Base-by-base conservation (phyloP, 371 early-diverging fungal genomes). In the Funneliformis caledonium region DNA sequence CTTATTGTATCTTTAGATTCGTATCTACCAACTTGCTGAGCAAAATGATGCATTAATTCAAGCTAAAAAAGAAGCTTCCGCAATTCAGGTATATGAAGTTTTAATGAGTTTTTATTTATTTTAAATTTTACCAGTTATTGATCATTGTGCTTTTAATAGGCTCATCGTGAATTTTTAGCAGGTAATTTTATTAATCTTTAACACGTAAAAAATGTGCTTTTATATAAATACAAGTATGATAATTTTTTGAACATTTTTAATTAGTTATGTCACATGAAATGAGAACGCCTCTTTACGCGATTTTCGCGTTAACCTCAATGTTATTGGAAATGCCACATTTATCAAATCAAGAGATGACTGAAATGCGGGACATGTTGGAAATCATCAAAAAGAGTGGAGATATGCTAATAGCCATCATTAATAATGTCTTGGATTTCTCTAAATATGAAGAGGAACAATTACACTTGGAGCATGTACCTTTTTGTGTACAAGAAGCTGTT, bases 391-490 rank as follows among this genome's bases (percentile, higher is more conserved):
- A 73, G 12, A 73, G 73, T 52, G 73, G 73, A 7, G 73, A 73
- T 52, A 73, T 73, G 73, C 52, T 73, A 52, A 73, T 73, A 26
- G 52, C 73, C 4, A 73, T 73, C 8, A 73, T 73, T 22, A 73
- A 73, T 16, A 73, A 73, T 48, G 73, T 73, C 12, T 0, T 73
- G 37, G 73, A 73, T 52, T 73, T 73, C 33, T 73, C 73, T 14
- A 73, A 73, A 73, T 73, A 73, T 26, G 73, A 73, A 52, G 73
- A 73, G 52, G 73, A 73, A 52, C 73, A 73, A 22, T 33, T 73
- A 7, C 73, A 73, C 52, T 33, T 73, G 12, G 73, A 73, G 31
- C 73, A 56, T 3, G 50, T 52, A 19, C 73, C 73, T 47, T 73
- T 73, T 33, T 73, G 73, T 73, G 73, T 73, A 19, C 73, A 73